Conservation (phyloP, 768 basidiomycete genomes). For the Mycena metata region DNA sequence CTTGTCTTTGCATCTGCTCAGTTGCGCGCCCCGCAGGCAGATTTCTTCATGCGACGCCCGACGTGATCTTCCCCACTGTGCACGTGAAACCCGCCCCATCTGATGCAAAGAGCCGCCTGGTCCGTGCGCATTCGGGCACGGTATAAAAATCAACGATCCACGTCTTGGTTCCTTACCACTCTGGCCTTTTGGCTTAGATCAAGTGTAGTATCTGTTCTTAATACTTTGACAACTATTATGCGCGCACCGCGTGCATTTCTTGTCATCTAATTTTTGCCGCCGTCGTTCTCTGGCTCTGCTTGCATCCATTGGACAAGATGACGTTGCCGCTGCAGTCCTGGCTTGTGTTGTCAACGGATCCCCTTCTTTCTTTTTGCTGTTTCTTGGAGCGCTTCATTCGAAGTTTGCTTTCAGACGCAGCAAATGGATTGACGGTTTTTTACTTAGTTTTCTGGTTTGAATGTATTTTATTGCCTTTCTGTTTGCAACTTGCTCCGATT, state of each 20-base stretch:
- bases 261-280: constrained; percentile 72
- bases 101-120: constrained; percentile 5
- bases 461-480: too few relatives aligned
- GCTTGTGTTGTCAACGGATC: constrained; percentile 77
- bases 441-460: too few relatives aligned
- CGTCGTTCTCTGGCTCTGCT: constrained; percentile 70
- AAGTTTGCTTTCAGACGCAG: constrained; percentile 6
- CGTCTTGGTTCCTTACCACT: constrained; percentile 71
- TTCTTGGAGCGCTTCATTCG: constrained; percentile 17
- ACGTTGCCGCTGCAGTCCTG: constrained; percentile 68
- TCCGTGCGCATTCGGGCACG: constrained; percentile 36
- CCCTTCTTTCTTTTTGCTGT: constrained; percentile 46
- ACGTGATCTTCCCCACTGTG: too few relatives aligned
- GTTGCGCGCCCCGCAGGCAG: too few relatives aligned
- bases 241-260: constrained; percentile 63
- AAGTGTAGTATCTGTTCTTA: constrained; percentile 98
- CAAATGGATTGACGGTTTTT: constrained; percentile 21
- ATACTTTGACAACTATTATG: constrained; percentile 73
- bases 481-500: too few relatives aligned
- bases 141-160: constrained; percentile 31
- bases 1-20: too few relatives aligned
- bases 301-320: constrained; percentile 68
- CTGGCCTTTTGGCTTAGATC: constrained; percentile 98
- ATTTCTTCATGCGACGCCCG: too few relatives aligned
- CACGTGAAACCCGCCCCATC: too few relatives aligned